phyloP scores from a whole-genome alignment of 192 early-diverging fungal species.

The Backusella macrospora region DNA sequence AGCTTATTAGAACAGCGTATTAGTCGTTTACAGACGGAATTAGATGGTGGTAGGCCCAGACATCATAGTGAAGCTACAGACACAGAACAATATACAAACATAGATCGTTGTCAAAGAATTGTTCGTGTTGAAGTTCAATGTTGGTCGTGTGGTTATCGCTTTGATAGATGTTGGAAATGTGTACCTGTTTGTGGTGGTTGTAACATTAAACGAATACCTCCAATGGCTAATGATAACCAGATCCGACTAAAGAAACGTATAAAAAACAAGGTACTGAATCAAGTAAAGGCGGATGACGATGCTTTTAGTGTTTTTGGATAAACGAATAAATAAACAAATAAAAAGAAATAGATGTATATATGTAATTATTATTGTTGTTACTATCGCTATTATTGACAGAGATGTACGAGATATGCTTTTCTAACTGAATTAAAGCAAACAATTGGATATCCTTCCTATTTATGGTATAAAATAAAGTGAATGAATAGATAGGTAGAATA shows the following conservation, averaged over 20 bases:
- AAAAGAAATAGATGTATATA: neutral
- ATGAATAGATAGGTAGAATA: too few species aligned
- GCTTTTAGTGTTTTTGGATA: conserved; percentile 37
- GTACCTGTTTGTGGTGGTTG: conserved; percentile 34
- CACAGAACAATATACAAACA: neutral
- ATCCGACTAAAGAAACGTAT: conserved; percentile 27
- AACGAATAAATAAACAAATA: neutral
- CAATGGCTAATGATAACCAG: conserved; percentile 43
- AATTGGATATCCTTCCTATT: conserved; percentile 49
- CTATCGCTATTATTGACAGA: neutral
- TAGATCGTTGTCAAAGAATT: conserved; percentile 36
- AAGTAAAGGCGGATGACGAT: conserved; percentile 13
- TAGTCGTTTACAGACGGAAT: neutral
- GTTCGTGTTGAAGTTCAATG: conserved; percentile 41
- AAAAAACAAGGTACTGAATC: neutral
- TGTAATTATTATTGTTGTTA: neutral
- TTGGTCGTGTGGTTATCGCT: conserved; percentile 37
- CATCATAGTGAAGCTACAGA: neutral
- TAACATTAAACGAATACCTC: conserved; percentile 34
- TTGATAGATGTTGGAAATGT: conserved; percentile 44
- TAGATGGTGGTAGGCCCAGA: neutral
- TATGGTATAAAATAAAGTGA: neutral
- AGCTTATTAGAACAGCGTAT: neutral
- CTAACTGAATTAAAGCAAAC: conserved; percentile 62
- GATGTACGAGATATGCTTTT: conserved; percentile 42